phyloP scores from a whole-genome alignment of 371 early-diverging fungal genomes.

The Batkoa obscura region DNA sequence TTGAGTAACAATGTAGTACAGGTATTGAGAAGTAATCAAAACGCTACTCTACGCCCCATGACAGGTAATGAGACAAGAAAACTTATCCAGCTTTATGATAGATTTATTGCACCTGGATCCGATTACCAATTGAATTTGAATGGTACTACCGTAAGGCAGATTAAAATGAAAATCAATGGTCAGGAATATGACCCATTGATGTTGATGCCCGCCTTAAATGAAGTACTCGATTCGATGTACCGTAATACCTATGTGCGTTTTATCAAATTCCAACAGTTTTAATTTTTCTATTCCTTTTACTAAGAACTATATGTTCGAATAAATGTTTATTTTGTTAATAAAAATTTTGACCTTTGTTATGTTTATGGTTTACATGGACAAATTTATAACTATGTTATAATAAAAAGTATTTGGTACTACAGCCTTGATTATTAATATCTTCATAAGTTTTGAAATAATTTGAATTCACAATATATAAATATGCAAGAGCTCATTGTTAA shows the following conservation, averaged over 20 bases:
- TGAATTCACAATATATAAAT: too few species aligned
- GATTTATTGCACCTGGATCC: not conserved
- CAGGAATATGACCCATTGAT: not conserved
- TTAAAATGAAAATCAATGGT: not conserved
- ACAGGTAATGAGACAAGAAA: not conserved
- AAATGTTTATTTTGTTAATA: not conserved
- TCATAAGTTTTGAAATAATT: too few species aligned
- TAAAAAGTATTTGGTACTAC: too few species aligned
- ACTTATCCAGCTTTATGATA: not conserved
- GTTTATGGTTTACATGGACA: too few species aligned
- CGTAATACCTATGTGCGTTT: not conserved
- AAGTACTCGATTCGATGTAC: not conserved
- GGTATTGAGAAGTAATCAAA: not conserved
- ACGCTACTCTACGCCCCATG: too few species aligned
- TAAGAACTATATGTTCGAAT: not conserved
- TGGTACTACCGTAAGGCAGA: not conserved
- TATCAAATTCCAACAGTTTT: conserved; percentile 1
- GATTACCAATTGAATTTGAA: not conserved
- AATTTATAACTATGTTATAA: too few species aligned
- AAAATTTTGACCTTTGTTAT: too few species aligned
- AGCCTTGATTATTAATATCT: too few species aligned
- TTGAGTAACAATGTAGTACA: not conserved
- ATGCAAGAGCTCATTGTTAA: too few species aligned
- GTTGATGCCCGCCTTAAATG: not conserved
- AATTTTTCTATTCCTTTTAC: not conserved